These are phyloP conservation scores for Microdochium bolleyi DNA, from an alignment of 2,329 filamentous ascomycete genomes.

Conservation along the genomic window DNA sequence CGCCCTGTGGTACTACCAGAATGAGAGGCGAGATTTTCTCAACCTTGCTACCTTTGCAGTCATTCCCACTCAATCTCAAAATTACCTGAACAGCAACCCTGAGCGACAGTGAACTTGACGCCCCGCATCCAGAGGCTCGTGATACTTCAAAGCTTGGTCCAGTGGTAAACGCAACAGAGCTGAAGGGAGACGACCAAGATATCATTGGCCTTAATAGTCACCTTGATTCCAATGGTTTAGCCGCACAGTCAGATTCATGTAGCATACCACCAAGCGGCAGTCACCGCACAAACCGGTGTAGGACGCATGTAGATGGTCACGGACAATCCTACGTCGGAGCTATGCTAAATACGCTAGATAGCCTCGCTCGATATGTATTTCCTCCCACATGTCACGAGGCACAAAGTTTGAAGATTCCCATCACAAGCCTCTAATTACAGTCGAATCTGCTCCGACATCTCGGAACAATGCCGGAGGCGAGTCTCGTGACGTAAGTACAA, in stretches of 20 bases:
- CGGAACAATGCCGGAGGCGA: slow-evolving; percentile 5
- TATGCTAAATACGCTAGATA: slow-evolving; percentile 27
- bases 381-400: slow-evolving; percentile 25
- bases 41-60: neutral
- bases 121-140: neutral
- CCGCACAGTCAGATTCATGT: neutral
- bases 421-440: slow-evolving; percentile 26
- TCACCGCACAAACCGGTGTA: neutral
- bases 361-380: slow-evolving; percentile 18
- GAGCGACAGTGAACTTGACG: neutral
- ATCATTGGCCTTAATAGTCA: neutral
- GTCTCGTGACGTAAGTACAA: neutral
- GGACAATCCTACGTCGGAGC: slow-evolving; percentile 20
- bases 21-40: neutral
- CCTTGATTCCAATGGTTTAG: neutral
- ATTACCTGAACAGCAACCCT: neutral
- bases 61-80: neutral
- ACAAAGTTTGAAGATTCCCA: slow-evolving; percentile 26
- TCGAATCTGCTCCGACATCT: slow-evolving; percentile 26
- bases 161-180: neutral
- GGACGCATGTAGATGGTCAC: slow-evolving; percentile 10
- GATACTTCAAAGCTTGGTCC: neutral
- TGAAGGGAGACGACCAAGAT: neutral
- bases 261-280: neutral
- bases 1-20: neutral